Conservation (phyloP, 129 eudicot species). For the sunflower (Helianthus annuus) region HanXRQr2.0-SUNRISE NC_035444.2:22770673-22771172, state of each 20-base stretch:
- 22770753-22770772: conserved; percentile 55
- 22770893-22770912: conserved; percentile 53
- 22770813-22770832: conserved; percentile 55
- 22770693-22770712: conserved; percentile 72
- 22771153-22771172: conserved; percentile 96
- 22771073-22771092: conserved; percentile 91
- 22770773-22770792: conserved; percentile 48
- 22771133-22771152: conserved; percentile 96
- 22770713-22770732: conserved; percentile 70
- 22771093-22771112: conserved; percentile 96
- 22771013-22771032: conserved; percentile 77
- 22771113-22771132: conserved; percentile 92
- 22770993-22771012: conserved; percentile 93
- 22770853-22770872: conserved; percentile 72
- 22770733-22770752: conserved; percentile 49
- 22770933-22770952: conserved; percentile 84
- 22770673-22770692: conserved; percentile 53
- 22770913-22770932: conserved; percentile 73
- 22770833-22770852: conserved; percentile 82
- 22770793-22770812: conserved; percentile 32
- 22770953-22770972: conserved; percentile 85
- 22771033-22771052: conserved; percentile 67
- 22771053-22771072: conserved; percentile 93
- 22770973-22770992: conserved; percentile 59
- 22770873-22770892: conserved; percentile 50